Percentiles rank a stretch among this genome's conserved stretches.
These are phyloP conservation scores for Solanum phureja DNA, from an alignment of 257 asterid species.

Conservation along the genomic window DNA sequence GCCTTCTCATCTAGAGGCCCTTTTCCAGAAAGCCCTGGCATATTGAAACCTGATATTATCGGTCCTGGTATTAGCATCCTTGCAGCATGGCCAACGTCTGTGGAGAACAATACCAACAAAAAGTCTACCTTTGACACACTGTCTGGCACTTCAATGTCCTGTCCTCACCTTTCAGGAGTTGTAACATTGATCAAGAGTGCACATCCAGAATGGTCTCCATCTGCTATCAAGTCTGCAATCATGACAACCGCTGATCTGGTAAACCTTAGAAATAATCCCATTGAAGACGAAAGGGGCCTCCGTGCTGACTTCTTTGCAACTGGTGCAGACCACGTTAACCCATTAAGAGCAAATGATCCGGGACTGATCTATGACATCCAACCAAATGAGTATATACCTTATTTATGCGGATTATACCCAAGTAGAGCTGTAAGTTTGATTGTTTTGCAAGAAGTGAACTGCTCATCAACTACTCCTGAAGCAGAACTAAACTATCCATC, in stretches of 20 bases:
- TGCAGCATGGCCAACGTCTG: conserved; percentile 16
- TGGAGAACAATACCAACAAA: neutral
- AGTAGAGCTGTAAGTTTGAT: neutral
- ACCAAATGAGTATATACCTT: conserved; percentile 12
- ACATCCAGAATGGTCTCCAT: conserved; percentile 30
- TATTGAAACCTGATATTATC: conserved; percentile 25
- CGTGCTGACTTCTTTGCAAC: conserved; percentile 15
- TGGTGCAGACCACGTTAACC: conserved; percentile 28
- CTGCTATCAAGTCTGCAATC: conserved; percentile 24
- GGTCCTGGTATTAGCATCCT: conserved; percentile 26
- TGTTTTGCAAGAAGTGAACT: neutral
- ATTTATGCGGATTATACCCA: conserved; percentile 16
- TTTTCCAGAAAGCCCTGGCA: conserved; percentile 8
- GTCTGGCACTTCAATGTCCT: conserved; percentile 31
- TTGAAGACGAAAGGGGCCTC: neutral
- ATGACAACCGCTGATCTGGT: conserved; percentile 17
- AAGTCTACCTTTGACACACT: conserved; percentile 5
- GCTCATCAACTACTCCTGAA: conserved; percentile 8
- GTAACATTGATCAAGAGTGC: conserved; percentile 15
- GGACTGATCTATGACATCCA: conserved; percentile 25
- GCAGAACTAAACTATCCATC: conserved; percentile 37
- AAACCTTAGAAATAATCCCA: neutral
- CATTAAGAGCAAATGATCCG: conserved; percentile 17
- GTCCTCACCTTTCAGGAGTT: conserved; percentile 31
- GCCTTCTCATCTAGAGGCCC: conserved; percentile 30